phyloP scores from a whole-genome alignment of 345 rosid genomes.

The Pistacia atlantica region DNA sequence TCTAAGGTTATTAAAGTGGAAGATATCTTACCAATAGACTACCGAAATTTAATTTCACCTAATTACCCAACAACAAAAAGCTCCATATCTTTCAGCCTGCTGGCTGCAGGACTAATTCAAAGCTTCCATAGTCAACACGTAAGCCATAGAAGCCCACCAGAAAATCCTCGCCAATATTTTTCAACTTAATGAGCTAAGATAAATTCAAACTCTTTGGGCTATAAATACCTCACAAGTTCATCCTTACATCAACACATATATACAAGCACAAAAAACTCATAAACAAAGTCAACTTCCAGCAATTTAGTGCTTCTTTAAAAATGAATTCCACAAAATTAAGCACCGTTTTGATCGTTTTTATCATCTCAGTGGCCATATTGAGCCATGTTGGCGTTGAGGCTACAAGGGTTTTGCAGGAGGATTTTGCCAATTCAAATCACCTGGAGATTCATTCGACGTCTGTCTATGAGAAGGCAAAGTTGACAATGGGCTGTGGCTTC shows the following conservation, averaged over 20 bases:
- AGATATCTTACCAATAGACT: no score
- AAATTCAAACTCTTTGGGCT: no score
- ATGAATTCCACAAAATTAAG: slow-evolving; percentile 25
- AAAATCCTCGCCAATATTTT: neutral
- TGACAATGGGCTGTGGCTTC: slow-evolving; percentile 38
- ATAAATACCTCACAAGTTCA: no score
- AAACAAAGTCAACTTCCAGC: neutral
- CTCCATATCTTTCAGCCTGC: slow-evolving; percentile 13
- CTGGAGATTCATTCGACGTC: slow-evolving; percentile 18
- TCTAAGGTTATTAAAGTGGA: no score
- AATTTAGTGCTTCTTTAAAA: neutral
- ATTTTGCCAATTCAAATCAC: slow-evolving; percentile 33
- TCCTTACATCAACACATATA: no score
- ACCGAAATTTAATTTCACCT: no score
- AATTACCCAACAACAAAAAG: no score
- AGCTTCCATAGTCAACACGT: slow-evolving; percentile 32
- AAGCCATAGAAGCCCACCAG: neutral
- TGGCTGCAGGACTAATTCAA: slow-evolving; percentile 16
- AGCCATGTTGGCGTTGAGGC: slow-evolving; percentile 41
- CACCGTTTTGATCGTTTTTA: slow-evolving; percentile 27
- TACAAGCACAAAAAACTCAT: no score
- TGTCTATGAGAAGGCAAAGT: slow-evolving; percentile 28
- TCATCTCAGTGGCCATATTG: slow-evolving; percentile 26
- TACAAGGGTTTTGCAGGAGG: slow-evolving; percentile 36
- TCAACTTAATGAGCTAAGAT: no score